phyloP scores from a whole-genome alignment of 371 early-diverging fungal genomes.

The Mortierella sp. region DNA sequence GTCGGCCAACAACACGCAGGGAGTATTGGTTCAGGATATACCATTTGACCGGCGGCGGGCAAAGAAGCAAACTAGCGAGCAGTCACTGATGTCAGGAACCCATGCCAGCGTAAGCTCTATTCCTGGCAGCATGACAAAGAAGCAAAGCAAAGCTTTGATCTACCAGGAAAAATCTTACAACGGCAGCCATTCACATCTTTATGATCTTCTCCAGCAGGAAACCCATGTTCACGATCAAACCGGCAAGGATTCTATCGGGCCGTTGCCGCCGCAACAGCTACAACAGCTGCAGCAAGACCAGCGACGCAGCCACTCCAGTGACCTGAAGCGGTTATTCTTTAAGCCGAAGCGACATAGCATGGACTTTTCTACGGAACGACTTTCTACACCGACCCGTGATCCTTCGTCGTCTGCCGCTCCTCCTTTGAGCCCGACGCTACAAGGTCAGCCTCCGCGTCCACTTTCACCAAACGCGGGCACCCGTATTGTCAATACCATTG shows the following conservation, averaged over 20 bases:
- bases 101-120: neutral
- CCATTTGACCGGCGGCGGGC: neutral
- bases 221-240: neutral
- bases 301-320: slow-evolving; percentile 2
- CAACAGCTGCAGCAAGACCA: neutral
- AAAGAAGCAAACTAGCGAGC: neutral
- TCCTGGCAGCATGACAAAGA: neutral
- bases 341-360: slow-evolving; percentile 42
- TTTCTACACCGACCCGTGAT: neutral
- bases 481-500: slow-evolving; percentile 34
- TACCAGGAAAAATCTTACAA: slow-evolving; percentile 32
- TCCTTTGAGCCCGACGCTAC: neutral
- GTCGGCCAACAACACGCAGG: slow-evolving; percentile 8
- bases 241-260: neutral
- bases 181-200: slow-evolving; percentile 36
- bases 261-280: neutral
- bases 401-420: no score
- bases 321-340: slow-evolving; percentile 18
- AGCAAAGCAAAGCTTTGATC: slow-evolving; percentile 4
- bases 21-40: neutral
- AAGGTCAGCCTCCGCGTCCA: neutral
- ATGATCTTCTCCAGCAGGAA: slow-evolving; percentile 8
- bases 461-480: slow-evolving; percentile 7
- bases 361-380: slow-evolving; percentile 9
- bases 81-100: neutral